phyloP scores from a whole-genome alignment of 495 filamentous ascomycete genomes.

The Penicillium alfredii region DNA sequence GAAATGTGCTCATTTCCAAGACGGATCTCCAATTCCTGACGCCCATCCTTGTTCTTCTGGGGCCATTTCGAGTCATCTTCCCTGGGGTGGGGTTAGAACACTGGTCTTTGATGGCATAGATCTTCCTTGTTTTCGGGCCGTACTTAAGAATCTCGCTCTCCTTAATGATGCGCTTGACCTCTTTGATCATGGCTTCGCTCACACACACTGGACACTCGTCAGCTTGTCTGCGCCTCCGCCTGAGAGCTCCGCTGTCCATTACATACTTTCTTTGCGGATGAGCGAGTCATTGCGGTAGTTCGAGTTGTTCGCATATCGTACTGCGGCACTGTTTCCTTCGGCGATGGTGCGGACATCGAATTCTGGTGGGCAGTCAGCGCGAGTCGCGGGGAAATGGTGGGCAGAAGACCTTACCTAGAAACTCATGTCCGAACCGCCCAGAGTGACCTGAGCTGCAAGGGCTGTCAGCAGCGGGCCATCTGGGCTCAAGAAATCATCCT shows the following conservation, averaged over 20 bases:
- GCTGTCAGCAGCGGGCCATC: conserved; percentile 45
- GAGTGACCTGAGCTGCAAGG: conserved; percentile 83
- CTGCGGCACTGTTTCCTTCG: conserved; percentile 90
- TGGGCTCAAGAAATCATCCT: conserved; percentile 33
- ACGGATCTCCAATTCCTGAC: conserved; percentile 94
- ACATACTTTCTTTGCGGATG: conserved; percentile 98
- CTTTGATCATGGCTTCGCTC: conserved; percentile 82
- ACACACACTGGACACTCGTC: conserved; percentile 74
- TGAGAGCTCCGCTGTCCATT: conserved; percentile 2
- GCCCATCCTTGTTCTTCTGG: conserved; percentile 97
- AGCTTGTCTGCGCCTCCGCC: conserved; percentile 10
- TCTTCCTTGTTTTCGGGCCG: conserved; percentile 9
- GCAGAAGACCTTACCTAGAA: conserved; percentile 62
- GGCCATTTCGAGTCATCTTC: conserved; percentile 99
- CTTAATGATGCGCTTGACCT: conserved; percentile 96
- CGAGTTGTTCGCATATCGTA: conserved; percentile 98
- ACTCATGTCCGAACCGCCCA: conserved; percentile 97
- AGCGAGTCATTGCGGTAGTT: conserved; percentile 99
- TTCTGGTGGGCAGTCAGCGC: conserved; percentile 52
- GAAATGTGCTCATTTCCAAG: conserved; percentile 95
- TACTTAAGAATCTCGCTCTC: conserved; percentile 98
- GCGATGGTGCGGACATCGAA: conserved; percentile 93
- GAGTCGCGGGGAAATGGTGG: not conserved
- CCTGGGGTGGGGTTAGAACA: no score
- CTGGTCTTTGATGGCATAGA: conserved; percentile 10